Evolutionary conservation across 2,329 filamentous ascomycete genomes (phyloP), one percentile per base, ranked within the genome.

Genomic region (Alternaria longipes): DNA sequence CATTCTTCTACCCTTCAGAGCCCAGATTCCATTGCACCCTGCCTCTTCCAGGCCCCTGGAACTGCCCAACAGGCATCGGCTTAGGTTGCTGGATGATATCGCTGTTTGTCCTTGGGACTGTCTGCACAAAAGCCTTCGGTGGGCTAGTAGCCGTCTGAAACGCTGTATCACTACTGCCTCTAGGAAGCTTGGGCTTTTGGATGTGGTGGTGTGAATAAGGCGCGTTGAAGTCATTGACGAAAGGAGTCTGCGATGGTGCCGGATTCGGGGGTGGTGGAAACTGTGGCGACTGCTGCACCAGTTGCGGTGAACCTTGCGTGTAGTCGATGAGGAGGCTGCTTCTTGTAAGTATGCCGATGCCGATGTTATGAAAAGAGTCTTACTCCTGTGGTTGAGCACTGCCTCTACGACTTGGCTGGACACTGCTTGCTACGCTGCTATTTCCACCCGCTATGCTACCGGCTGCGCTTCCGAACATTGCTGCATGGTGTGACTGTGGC

Each of bases 21-120:
- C 76, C 75, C 56, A 78, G 62, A 49, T 74, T 73, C 76, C 76
- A 78, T 60, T 75, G 68, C 54, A 78, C 71, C n/a, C 70, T 67
- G 8, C 71, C 70, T 45, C 64, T 60, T n/a, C 59, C 55, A 49
- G 53, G 44, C 6, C 65, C 64, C 4, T 53, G 62, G 26, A 70
- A 64, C 40, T 61, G 61, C 8, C 65, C 69, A 5, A 70, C 60
- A n/a, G 66, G 62, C 53, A 75, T 49, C 3, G 74, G 74, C 56
- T 71, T 66, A 12, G 74, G 74, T 26, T 68, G 63, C 41, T 69
- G 60, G 26, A 77, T 71, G 8, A 76, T 54, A 47, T 76, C 74
- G 60, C 74, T 77, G 47, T 50, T 68, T 7, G 59, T 70, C 34
- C 74, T 65, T 3, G 68, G 65, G 14, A 75, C 64, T 8, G 51